Conservation (phyloP, 352 stramenopile species). For the Discostella stelligera region DNA sequence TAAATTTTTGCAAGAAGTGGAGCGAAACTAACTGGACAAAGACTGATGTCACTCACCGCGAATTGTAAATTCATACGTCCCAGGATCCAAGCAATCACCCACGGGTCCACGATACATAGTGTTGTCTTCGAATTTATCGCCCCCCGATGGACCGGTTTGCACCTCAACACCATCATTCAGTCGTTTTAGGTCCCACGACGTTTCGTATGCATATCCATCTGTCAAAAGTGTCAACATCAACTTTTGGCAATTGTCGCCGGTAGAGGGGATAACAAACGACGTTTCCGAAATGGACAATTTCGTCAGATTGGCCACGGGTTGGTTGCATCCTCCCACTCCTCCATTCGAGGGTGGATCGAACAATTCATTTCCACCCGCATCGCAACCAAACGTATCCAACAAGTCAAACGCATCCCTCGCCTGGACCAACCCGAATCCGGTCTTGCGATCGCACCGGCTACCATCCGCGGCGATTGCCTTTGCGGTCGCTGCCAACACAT, state of each 20-base stretch:
- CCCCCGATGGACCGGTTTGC: conserved; percentile 1
- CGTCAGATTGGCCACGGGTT: conserved; percentile 9
- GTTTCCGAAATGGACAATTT: neutral
- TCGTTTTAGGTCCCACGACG: conserved; percentile 16
- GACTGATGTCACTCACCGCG: conserved; percentile 14
- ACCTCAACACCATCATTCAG: conserved; percentile 6
- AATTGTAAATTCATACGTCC: conserved; percentile 30
- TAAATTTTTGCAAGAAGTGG: neutral
- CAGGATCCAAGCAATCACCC: conserved; percentile 16
- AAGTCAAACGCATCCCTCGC: conserved; percentile 49
- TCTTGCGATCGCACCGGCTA: conserved; percentile 34
- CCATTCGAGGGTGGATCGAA: conserved; percentile 17
- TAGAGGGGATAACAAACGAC: neutral
- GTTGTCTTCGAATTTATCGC: conserved; percentile 4
- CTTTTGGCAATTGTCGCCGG: conserved; percentile 14
- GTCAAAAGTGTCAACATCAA: conserved; percentile 16
- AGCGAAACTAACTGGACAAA: neutral
- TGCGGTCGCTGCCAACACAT: conserved; percentile 47
- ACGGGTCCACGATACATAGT: conserved; percentile 11
- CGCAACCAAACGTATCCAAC: conserved; percentile 43
- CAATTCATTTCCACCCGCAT: conserved; percentile 21
- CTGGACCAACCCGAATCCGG: conserved; percentile 46
- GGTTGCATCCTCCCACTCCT: conserved; percentile 19
- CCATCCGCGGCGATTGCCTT: conserved; percentile 8
- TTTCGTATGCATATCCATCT: conserved; percentile 24